Evolutionary conservation across 164 flowering plant species (phyloP).

Genomic region (Echeveria elegans): DNA sequence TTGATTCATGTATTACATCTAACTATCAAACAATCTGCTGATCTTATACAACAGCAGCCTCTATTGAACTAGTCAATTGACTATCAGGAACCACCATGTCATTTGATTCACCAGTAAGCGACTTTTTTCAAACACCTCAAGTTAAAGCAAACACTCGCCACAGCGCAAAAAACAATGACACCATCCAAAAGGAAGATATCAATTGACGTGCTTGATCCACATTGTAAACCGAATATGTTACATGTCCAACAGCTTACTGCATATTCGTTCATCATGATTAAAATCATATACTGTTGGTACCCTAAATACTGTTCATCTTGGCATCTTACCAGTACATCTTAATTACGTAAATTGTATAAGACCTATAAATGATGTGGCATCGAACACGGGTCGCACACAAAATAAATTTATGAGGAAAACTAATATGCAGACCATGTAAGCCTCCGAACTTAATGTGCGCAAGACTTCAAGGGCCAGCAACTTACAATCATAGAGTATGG

Average conservation of each 20-base stretch:
- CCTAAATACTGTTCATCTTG: too few relatives aligned
- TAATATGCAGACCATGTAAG: not conserved
- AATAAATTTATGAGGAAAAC: not conserved
- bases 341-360: not conserved
- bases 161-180: not conserved
- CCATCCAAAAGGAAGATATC: too few relatives aligned
- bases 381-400: not conserved
- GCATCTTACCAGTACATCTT: too few relatives aligned
- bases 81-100: not conserved
- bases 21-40: too few relatives aligned
- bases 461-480: not conserved
- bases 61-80: not conserved
- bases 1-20: too few relatives aligned
- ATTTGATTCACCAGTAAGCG: not conserved
- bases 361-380: not conserved
- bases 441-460: not conserved
- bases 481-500: not conserved
- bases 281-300: too few relatives aligned
- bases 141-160: not conserved
- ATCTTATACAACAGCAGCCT: not conserved
- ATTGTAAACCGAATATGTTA: too few relatives aligned
- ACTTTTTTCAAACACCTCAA: not conserved
- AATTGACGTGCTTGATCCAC: too few relatives aligned
- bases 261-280: too few relatives aligned
- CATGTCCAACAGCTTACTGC: not conserved